Conservation (phyloP, 2,329 filamentous ascomycete species). For the Balansia obtecta region DNA sequence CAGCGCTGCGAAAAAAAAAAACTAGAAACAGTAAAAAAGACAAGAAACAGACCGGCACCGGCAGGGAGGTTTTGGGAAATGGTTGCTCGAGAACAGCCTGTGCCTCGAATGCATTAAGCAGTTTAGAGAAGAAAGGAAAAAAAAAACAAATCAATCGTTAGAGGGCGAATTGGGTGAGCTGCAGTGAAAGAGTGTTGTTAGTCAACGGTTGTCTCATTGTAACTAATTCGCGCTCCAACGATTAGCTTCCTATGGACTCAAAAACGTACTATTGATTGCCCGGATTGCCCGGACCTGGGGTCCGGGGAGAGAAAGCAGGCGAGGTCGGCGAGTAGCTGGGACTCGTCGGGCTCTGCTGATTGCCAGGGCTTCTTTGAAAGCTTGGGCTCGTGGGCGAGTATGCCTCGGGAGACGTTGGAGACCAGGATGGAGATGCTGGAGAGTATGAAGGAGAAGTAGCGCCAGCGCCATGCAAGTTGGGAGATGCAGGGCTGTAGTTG, state of each 20-base stretch:
- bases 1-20: background rate
- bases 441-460: conserved; percentile 49
- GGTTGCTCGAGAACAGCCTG: conserved; percentile 15
- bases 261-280: conserved; percentile 29
- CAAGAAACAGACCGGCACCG: background rate
- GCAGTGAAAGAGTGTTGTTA: background rate
- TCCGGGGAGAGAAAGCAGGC: conserved; percentile 32
- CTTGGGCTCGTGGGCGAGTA: conserved; percentile 53
- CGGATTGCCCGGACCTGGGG: conserved; percentile 30
- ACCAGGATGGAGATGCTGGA: conserved; percentile 65
- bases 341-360: conserved; percentile 51
- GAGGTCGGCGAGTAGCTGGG: conserved; percentile 59
- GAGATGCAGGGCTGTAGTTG: conserved; percentile 59
- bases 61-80: conserved; percentile 7
- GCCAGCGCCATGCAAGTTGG: conserved; percentile 32
- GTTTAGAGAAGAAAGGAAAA: conserved; percentile 6
- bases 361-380: conserved; percentile 42
- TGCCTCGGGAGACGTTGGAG: conserved; percentile 55
- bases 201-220: background rate
- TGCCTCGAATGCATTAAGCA: conserved; percentile 22
- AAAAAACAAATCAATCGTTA: conserved; percentile 23
- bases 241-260: background rate
- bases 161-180: conserved; percentile 32
- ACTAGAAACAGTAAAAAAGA: background rate
- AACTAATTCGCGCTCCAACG: too few species aligned